Base-by-base conservation (phyloP, 805 yeast species). In the Candida silvatica region DNA sequence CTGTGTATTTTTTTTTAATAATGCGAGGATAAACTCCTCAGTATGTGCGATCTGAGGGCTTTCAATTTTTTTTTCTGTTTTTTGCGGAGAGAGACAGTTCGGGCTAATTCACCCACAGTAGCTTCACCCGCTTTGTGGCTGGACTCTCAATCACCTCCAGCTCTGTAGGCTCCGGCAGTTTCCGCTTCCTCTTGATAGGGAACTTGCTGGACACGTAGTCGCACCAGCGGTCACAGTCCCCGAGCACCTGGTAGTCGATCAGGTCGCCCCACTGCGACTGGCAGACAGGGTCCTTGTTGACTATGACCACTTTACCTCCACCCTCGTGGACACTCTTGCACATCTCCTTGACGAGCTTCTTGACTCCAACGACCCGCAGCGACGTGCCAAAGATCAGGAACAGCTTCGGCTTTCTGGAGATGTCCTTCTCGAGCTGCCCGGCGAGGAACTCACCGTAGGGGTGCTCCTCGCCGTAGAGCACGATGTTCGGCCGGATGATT, bases 341-440 rank as follows among this genome's bases (percentile, higher is more conserved):
- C 41, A 84, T 54, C 17, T 69, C 68, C 41, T 74, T 71, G 2
- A 88, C 96, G 16, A 90, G 63, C 44, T 72, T 74, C 50, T 77
- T 81, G 31, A 92, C 88, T 1, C 98, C 98, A 44, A 80, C 83
- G 9, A 90, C 97, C 59, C 78, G 83, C 27, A 92, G 64, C 4
- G 96, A 85, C 0, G 98, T 92, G 0, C 98, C 98, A 71, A 85
- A 78, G 8, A 90, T 81, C n/a, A 90, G 59, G 32, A 92, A 66
- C 40, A 84, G 53, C 50, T 87, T 95, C 0, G 97, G 95, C 39
- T 63, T 67, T 29, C 71, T 62, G 40, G 62, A 66, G 38, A 85
- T 50, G 58, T 90, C 97, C 16, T 69, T 64, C 33, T 64, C 68
- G 27, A 84, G 58, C 6, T 87, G 86, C 31, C 67, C 68, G 2